Base-by-base conservation (phyloP, 257 asterid species). In the Solanum tacnaense region DNA sequence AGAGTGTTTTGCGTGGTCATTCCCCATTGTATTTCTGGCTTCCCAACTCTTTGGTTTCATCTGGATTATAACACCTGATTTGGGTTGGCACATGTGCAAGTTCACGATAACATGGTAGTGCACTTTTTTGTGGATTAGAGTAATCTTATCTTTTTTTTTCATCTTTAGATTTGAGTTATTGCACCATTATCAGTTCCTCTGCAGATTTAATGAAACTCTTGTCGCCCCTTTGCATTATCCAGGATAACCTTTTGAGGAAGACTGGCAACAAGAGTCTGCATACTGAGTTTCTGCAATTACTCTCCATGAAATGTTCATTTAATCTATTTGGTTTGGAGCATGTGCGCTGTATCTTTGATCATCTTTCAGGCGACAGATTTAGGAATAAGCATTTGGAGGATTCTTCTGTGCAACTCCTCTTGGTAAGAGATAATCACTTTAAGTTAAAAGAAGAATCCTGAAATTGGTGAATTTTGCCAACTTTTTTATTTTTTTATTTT, bases 241-340 rank as follows among this genome's bases (percentile, higher is more conserved):
- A 96, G 99, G 98, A 93, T 83, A 89, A 82, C 13, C 91, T 88
- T 89, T 75, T 92, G 90, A 92, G 87, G 84, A 93, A 89, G 90
- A 89, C 91, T 71, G 94, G 92, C 67, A 92, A 89, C 39, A 89
- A 58, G 88, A 93, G 87, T 91, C 91, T 91, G 88, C 91, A 91
- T 85, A 86, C 90, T 89, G 94, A 94, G 85, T 95, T 96, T 93
- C 87, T 94, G 87, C 91, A 88, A 75, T 86, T 89, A 89, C 94
- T 96, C 88, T 92, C 88, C 67, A 85, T 81, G 86, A 95, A 94
- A 93, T 94, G 94, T 86, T 91, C 92, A 87, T 92, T 89, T 83
- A 96, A 94, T 89, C 88, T 96, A 88, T 95, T 95, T 91, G 89
- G 93, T 91, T 91, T 87, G 12, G 91, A 94, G 91, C 95, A 93